These are phyloP conservation scores for Piloderma croceum DNA, from an alignment of 768 basidiomycete species.

Conservation along the genomic window DNA sequence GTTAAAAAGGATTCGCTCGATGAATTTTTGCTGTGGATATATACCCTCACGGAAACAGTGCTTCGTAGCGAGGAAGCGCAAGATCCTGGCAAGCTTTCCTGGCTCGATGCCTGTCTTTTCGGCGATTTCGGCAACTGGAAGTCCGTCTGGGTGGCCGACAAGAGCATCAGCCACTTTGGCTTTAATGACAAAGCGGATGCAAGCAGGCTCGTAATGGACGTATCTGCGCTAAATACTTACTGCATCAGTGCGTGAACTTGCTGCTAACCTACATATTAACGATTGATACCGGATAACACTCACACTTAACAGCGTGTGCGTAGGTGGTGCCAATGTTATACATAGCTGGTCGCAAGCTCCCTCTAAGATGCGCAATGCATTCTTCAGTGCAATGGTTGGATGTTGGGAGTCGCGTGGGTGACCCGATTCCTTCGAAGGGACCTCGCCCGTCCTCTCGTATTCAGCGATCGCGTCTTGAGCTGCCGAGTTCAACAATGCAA, in stretches of 20 bases:
- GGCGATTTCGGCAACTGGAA: slow-evolving; percentile 30
- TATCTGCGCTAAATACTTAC: background rate
- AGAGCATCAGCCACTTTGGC: slow-evolving; percentile 36
- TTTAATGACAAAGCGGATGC: slow-evolving; percentile 29
- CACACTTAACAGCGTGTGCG: slow-evolving; percentile 2
- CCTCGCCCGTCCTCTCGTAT: background rate
- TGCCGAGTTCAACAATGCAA: slow-evolving; percentile 1
- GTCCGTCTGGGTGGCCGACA: slow-evolving; percentile 28
- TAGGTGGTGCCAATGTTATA: background rate
- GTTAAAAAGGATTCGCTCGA: background rate
- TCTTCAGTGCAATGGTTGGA: background rate
- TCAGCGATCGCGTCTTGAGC: background rate
- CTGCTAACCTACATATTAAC: no score
- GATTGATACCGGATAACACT: background rate
- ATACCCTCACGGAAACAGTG: slow-evolving; percentile 38
- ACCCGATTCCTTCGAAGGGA: background rate
- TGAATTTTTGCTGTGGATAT: background rate
- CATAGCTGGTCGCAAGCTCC: slow-evolving; percentile 4
- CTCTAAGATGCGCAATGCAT: slow-evolving; percentile 1
- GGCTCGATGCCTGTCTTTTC: slow-evolving; percentile 26
- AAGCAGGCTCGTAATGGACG: slow-evolving; percentile 22
- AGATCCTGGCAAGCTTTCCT: slow-evolving; percentile 33
- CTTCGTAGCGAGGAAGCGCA: slow-evolving; percentile 35
- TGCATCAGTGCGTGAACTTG: background rate
- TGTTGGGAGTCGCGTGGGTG: background rate